These are phyloP conservation scores for Phytophthora cryptogea DNA, from an alignment of 352 stramenopile species.

Conservation along the genomic window DNA sequence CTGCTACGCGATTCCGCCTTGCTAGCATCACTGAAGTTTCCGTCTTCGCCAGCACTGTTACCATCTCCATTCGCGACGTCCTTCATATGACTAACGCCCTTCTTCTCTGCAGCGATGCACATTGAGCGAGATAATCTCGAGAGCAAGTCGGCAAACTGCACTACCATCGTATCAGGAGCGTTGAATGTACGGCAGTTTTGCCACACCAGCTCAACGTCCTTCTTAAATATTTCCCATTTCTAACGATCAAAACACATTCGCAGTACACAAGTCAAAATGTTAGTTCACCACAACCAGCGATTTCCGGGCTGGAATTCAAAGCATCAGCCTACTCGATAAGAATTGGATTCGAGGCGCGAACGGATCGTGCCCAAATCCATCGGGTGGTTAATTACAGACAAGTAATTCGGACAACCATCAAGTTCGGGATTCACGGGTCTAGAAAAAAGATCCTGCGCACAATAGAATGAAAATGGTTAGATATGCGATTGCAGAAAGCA, in stretches of 20 bases:
- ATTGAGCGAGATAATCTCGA: conserved; percentile 70
- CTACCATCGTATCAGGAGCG: conserved; percentile 69
- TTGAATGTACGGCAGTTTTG: conserved; percentile 87
- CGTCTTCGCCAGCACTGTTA: conserved; percentile 35
- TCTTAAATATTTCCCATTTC: conserved; percentile 81
- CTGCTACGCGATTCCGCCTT: conserved; percentile 48
- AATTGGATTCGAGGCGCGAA: conserved; percentile 51
- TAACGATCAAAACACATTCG: conserved; percentile 23
- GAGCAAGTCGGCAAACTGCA: conserved; percentile 76
- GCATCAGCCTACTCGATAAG: conserved; percentile 63
- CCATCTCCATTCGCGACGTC: conserved; percentile 23
- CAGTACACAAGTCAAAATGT: conserved; percentile 9
- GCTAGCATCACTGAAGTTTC: conserved; percentile 54
- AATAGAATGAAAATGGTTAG: conserved; percentile 12
- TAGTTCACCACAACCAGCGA: conserved; percentile 1
- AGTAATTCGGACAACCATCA: conserved; percentile 86
- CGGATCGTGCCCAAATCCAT: conserved; percentile 90
- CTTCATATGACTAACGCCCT: conserved; percentile 53
- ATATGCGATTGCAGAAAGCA: conserved; percentile 3
- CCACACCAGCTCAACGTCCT: conserved; percentile 83
- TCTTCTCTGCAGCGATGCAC: conserved; percentile 57
- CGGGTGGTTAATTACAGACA: conserved; percentile 77
- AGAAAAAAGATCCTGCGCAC: conserved; percentile 73
- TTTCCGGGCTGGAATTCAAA: background rate
- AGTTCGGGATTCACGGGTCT: conserved; percentile 82